Percentiles rank a stretch among this genome's conserved stretches.
These are phyloP conservation scores for Ilex aquifolium DNA, from an alignment of 257 asterid species.

Conservation along the genomic window DNA sequence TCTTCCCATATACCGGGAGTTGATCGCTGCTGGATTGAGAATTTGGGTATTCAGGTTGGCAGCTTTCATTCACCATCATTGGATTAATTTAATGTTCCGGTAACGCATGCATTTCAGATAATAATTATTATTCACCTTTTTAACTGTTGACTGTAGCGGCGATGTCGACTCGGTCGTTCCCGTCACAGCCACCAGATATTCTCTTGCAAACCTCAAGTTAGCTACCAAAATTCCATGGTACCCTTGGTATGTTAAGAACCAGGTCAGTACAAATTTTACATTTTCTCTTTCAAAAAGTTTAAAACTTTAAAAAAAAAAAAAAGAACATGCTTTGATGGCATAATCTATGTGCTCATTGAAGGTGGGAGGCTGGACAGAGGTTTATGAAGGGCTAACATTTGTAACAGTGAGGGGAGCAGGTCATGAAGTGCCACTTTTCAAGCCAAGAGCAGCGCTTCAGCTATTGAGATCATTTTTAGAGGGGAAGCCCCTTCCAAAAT, in stretches of 20 bases:
- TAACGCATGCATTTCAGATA: background rate
- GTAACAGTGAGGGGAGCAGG: constrained; percentile 98
- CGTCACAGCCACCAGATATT: constrained; percentile 83
- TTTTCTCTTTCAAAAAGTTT: too few relatives aligned
- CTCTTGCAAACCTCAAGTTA: constrained; percentile 70
- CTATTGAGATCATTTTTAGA: constrained; percentile 55
- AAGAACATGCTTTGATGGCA: too few relatives aligned
- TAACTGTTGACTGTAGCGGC: constrained; percentile 40
- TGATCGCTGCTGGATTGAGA: constrained; percentile 78
- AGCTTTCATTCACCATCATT: background rate
- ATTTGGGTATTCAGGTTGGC: constrained; percentile 90
- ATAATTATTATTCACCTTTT: background rate
- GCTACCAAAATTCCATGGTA: constrained; percentile 70
- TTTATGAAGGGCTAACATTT: constrained; percentile 78
- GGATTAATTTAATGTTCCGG: background rate
- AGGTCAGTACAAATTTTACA: constrained; percentile 40
- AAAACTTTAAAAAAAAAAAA: too few relatives aligned
- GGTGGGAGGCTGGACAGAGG: constrained; percentile 98
- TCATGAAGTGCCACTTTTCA: constrained; percentile 90
- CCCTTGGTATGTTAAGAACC: constrained; percentile 87
- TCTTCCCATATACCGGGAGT: constrained; percentile 67
- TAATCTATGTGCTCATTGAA: constrained; percentile 6
- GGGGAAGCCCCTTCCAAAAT: constrained; percentile 72
- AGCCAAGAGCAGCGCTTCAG: constrained; percentile 79
- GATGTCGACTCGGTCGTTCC: constrained; percentile 94